Conservation (phyloP, 2,329 filamentous ascomycete genomes). For the Ophiocordyceps robertsii region DNA sequence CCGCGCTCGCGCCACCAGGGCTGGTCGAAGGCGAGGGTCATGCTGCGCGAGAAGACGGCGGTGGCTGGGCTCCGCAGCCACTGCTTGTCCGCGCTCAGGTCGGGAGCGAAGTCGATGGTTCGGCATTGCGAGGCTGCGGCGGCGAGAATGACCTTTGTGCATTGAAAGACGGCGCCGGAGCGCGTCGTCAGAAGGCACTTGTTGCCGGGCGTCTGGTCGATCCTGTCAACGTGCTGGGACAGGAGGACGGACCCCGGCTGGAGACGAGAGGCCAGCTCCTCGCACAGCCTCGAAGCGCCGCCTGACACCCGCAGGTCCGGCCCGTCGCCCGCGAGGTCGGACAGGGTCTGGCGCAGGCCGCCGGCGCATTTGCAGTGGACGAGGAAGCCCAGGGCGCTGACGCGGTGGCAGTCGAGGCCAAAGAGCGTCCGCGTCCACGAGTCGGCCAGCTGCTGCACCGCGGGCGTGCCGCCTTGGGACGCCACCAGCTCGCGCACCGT, state of each 20-base stretch:
- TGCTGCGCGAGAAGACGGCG: neutral
- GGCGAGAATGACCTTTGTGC: conserved; percentile 7
- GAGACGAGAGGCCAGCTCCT: conserved; percentile 6
- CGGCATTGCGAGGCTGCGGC: conserved; percentile 4
- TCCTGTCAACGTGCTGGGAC: conserved; percentile 5
- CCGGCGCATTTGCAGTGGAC: conserved; percentile 10
- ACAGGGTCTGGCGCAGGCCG: conserved; percentile 6
- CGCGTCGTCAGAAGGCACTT: conserved; percentile 6
- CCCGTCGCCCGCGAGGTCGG: neutral
- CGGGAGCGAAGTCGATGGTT: conserved; percentile 5
- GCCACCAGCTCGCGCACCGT: conserved; percentile 8
- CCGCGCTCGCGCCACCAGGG: neutral
- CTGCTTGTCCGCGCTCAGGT: conserved; percentile 6
- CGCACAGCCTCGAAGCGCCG: conserved; percentile 1
- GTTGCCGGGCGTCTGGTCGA: conserved; percentile 7
- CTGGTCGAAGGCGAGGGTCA: neutral
- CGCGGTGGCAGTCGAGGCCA: conserved; percentile 7
- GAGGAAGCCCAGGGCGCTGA: conserved; percentile 10
- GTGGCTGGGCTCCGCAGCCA: conserved; percentile 4
- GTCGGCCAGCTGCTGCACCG: conserved; percentile 6
- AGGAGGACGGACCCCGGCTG: conserved; percentile 4
- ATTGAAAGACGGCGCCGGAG: conserved; percentile 6
- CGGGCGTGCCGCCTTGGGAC: conserved; percentile 7
- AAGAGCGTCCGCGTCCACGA: conserved; percentile 13
- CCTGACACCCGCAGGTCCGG: conserved; percentile 3